Evolutionary conservation across 495 filamentous ascomycete species (phyloP).

Genomic region (Sabuloglossum arenarium): DNA sequence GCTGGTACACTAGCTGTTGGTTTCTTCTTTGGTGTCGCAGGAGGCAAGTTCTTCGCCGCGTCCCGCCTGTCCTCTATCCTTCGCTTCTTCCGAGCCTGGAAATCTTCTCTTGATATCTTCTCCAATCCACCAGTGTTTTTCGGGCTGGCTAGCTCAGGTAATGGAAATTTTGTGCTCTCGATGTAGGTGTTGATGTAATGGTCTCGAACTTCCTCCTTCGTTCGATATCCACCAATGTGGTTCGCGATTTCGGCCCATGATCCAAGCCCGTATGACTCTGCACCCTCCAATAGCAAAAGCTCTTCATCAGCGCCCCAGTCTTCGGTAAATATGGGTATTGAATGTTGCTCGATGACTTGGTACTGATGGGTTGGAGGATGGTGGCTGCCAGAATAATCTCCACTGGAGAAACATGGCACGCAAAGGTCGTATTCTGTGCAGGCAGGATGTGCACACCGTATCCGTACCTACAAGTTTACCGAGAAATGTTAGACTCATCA

Average conservation of each 20-base stretch:
- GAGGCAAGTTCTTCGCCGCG: constrained; percentile 60
- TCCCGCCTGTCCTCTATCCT: constrained; percentile 87
- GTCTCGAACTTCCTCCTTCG: constrained; percentile 83
- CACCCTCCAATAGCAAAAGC: constrained; percentile 73
- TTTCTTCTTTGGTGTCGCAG: constrained; percentile 79
- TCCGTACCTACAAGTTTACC: constrained; percentile 46
- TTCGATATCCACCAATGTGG: constrained; percentile 86
- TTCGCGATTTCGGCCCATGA: constrained; percentile 97
- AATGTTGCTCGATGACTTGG: constrained; percentile 94
- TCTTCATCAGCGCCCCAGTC: constrained; percentile 99
- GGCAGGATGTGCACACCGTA: constrained; percentile 61
- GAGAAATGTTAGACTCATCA: neutral
- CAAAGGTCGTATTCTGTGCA: constrained; percentile 96
- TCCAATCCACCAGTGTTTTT: constrained; percentile 56
- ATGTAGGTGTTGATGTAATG: constrained; percentile 85
- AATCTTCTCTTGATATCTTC: constrained; percentile 69
- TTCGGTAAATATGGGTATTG: constrained; percentile 80
- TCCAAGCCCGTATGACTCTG: constrained; percentile 91
- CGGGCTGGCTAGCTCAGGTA: constrained; percentile 67
- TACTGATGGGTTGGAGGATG: constrained; percentile 68
- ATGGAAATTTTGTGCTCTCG: constrained; percentile 59
- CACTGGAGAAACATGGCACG: constrained; percentile 80
- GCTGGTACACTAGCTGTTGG: constrained; percentile 83
- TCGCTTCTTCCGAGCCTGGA: constrained; percentile 83
- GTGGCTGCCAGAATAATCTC: constrained; percentile 55